Percentiles rank a stretch among this genome's conserved stretches.
Evolutionary conservation across 2,329 filamentous ascomycete genomes (phyloP).

Genomic region (Tolypocladium nubicola): DNA sequence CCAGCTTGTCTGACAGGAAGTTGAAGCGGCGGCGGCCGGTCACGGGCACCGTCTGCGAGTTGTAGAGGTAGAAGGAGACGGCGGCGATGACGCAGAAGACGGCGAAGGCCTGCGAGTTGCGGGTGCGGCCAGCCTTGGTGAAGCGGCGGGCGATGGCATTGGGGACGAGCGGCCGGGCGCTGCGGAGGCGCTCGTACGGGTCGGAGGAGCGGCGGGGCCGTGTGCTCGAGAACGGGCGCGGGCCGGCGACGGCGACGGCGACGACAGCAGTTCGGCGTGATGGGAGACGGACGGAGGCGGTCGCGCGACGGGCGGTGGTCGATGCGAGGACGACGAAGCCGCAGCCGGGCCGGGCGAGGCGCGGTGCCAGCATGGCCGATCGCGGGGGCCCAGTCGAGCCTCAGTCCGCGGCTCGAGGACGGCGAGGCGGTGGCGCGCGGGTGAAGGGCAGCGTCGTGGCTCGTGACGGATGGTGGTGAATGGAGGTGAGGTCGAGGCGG

Average conservation of each 20-base stretch:
- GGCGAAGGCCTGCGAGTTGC: constrained; percentile 25
- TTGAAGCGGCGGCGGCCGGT: constrained; percentile 67
- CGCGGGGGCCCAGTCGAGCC: not conserved
- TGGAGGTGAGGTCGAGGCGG: not conserved
- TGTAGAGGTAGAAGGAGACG: constrained; percentile 51
- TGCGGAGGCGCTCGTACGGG: constrained; percentile 15
- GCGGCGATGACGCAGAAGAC: constrained; percentile 31
- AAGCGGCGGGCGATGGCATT: constrained; percentile 14
- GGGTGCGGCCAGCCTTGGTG: constrained; percentile 15
- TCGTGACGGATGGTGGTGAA: not conserved
- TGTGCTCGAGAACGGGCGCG: constrained; percentile 13
- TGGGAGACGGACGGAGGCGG: not conserved
- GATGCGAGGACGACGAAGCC: not conserved
- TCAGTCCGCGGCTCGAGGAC: not conserved
- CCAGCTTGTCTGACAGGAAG: constrained; percentile 44
- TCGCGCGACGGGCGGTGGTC: not conserved
- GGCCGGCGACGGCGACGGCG: not conserved
- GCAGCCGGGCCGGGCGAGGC: not conserved
- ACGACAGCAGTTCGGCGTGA: not conserved
- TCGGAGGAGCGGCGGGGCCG: constrained; percentile 8
- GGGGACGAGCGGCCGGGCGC: constrained; percentile 21
- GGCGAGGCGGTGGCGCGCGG: not conserved
- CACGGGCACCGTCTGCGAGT: constrained; percentile 63
- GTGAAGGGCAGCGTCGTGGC: not conserved
- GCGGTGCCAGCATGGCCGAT: not conserved